phyloP scores from a whole-genome alignment of 2,329 filamentous ascomycete species.

The Fusarium sp. region DNA sequence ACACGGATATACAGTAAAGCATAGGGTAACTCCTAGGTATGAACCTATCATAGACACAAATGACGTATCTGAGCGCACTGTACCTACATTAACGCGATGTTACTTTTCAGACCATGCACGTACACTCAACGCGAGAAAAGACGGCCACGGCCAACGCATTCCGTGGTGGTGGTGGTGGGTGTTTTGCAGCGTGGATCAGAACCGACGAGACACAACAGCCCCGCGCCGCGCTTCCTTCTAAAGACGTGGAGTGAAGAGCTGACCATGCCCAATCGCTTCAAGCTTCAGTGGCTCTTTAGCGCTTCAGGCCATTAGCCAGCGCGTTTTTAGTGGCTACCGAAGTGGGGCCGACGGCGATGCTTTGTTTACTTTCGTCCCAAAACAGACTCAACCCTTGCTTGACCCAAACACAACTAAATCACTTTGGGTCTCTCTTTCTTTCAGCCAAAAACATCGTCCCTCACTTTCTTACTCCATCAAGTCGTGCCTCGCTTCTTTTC shows the following conservation, averaged over 20 bases:
- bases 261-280: background rate
- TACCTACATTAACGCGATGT: background rate
- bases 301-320: constrained; percentile 2
- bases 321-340: constrained; percentile 9
- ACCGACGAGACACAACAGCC: background rate
- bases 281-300: constrained; percentile 10
- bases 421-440: constrained; percentile 32
- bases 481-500: constrained; percentile 14
- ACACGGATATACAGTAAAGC: background rate
- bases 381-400: constrained; percentile 40
- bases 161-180: background rate
- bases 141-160: background rate
- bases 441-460: constrained; percentile 17
- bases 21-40: background rate
- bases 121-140: background rate
- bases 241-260: background rate
- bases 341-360: constrained; percentile 18
- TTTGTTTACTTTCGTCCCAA: constrained; percentile 53
- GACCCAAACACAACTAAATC: constrained; percentile 38
- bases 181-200: background rate
- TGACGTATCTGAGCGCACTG: background rate
- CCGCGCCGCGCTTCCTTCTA: background rate
- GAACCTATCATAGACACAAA: background rate
- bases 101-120: background rate
- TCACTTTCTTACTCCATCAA: constrained; percentile 21